Base-by-base conservation (phyloP, 2,329 filamentous ascomycete species). In the Dothideomycetes sp. region DNA sequence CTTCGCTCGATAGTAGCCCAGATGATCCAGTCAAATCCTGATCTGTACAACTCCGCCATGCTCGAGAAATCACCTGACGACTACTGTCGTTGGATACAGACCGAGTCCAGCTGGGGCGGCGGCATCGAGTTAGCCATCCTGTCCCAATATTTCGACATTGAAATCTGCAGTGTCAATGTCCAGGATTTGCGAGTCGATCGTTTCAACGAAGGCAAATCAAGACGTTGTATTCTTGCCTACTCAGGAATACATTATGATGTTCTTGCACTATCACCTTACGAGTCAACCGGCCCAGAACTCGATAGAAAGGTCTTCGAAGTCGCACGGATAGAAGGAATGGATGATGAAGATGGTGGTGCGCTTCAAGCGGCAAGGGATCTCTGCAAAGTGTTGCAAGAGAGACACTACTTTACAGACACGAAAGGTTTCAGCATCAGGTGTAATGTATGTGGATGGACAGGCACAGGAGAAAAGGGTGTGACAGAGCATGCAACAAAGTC, bases 231-330 rank as follows among this genome's bases (percentile, higher is more conserved):
- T 18, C 67, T 95, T 17, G 80, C 94, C 0, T 95, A 94, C 62
- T 89, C 83, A 0, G 87, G 87, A 3, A 91, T 95, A 36, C 88
- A 95, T 59, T 95, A 95, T 63, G 89, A 95, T 61, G 81, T 84
- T 5, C 80, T 95, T 45, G 86, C 84, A 1, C 76, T 94, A 49
- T 80, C 78, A 13, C 76, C 73, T 27, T 78, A 69, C 16, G 64
- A 76, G 5, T 68, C 73, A 33, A 65, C 76, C 9, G 75, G 80
- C 6, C 76, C 84, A 0, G 83, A 91, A 18, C 75, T 80, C 48
- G 89, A 96, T 56, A 74, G 80, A n/a, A 81, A 82, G 51, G 74
- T 93, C 1, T 77, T 95, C 40, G 71, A 78, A 43, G 60, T 71
- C 1, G 43, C 59, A 11, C 44, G 50, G 20, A 50, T 52, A 19